Conservation (phyloP, 768 basidiomycete genomes). For the Mycena epipterygia region DNA sequence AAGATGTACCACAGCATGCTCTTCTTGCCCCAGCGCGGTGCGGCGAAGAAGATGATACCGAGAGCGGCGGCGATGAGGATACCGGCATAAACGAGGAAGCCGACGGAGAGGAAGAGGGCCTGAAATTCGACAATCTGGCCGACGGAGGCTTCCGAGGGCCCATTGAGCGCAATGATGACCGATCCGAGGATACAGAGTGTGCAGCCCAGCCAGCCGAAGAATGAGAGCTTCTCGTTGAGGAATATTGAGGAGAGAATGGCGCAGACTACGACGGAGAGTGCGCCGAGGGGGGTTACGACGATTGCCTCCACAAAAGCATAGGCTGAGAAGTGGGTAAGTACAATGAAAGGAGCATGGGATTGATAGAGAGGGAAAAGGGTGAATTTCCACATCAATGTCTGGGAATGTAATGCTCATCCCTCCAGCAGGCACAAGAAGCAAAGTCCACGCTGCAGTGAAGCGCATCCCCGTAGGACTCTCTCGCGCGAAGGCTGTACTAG, state of each 20-base stretch:
- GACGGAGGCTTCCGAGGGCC: slow-evolving; percentile 71
- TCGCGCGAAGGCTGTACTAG: background rate
- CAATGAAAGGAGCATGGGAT: slow-evolving; percentile 47
- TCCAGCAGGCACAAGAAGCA: background rate
- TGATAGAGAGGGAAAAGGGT: slow-evolving; percentile 41
- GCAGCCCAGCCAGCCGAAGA: slow-evolving; percentile 98
- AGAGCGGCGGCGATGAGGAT: slow-evolving; percentile 75
- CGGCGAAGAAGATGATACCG: slow-evolving; percentile 86
- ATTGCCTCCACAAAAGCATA: slow-evolving; percentile 95
- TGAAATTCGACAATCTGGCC: slow-evolving; percentile 82
- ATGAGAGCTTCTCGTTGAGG: slow-evolving; percentile 91
- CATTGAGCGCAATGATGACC: slow-evolving; percentile 92
- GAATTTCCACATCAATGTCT: background rate
- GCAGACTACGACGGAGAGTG: slow-evolving; percentile 95
- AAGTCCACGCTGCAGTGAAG: no score
- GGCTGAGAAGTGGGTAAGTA: slow-evolving; percentile 53
- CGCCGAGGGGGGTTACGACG: slow-evolving; percentile 97
- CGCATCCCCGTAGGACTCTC: background rate
- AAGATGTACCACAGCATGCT: slow-evolving; percentile 96
- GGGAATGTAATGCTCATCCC: background rate
- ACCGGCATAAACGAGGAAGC: slow-evolving; percentile 82
- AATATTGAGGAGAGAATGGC: slow-evolving; percentile 94
- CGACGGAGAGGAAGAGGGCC: slow-evolving; percentile 83
- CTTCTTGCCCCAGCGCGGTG: slow-evolving; percentile 87
- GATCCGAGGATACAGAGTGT: slow-evolving; percentile 91